Percentiles rank a stretch among this genome's conserved stretches.
Evolutionary conservation across 2,329 filamentous ascomycete species (phyloP).

Genomic region (Ceratocystis destructans): DNA sequence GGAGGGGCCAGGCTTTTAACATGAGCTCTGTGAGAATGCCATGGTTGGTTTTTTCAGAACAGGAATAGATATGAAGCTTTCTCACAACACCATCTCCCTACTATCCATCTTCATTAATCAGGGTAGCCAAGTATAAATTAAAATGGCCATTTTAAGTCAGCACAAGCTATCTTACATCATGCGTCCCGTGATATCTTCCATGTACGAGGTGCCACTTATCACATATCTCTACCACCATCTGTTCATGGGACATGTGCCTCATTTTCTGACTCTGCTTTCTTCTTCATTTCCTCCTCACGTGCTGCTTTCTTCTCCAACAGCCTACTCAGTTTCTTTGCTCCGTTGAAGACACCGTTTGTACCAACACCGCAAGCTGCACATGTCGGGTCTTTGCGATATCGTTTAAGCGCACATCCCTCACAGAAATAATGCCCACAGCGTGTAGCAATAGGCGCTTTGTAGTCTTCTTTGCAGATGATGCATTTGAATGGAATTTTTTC

Average conservation of each 20-base stretch:
- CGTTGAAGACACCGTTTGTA: constrained; percentile 81
- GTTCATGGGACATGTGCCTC: background rate
- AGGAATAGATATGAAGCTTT: background rate
- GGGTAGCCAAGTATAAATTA: too few species aligned
- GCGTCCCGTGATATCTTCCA: too few species aligned
- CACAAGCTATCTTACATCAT: too few species aligned
- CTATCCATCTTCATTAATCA: too few species aligned
- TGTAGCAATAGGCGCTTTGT: constrained; percentile 69
- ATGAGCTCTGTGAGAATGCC: background rate
- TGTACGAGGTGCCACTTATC: too few species aligned
- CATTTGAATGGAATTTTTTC: constrained; percentile 83
- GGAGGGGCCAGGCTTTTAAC: background rate
- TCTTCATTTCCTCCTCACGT: constrained; percentile 41
- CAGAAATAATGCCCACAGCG: constrained; percentile 96
- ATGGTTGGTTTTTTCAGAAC: background rate
- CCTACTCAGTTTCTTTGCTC: constrained; percentile 68
- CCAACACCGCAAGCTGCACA: constrained; percentile 77
- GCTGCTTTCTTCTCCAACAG: constrained; percentile 61
- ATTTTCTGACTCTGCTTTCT: constrained; percentile 34
- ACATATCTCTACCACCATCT: too few species aligned
- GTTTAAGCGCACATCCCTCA: constrained; percentile 70
- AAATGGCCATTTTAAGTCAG: too few species aligned
- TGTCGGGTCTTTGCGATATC: constrained; percentile 74
- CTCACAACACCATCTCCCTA: too few species aligned
- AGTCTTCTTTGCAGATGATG: constrained; percentile 67